Conservation (phyloP, 2,329 filamentous ascomycete genomes). For the Hymenoscyphus salicellus region DNA sequence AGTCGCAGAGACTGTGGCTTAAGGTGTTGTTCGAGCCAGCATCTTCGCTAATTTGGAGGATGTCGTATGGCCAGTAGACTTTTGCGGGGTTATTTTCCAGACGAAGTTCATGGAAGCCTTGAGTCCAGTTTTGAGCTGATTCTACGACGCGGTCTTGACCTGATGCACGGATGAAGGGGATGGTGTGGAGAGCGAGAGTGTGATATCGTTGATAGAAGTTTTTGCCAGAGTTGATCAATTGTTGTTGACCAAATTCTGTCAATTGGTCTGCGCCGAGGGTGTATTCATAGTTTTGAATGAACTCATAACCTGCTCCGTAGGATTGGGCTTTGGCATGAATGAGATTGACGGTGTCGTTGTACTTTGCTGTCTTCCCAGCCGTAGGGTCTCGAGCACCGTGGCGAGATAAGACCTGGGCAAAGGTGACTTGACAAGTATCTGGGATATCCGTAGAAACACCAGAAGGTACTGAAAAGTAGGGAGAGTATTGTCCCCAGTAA, state of each 20-base stretch:
- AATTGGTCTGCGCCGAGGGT: constrained; percentile 67
- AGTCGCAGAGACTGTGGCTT: constrained; percentile 67
- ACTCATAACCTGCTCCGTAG: constrained; percentile 64
- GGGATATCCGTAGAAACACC: constrained; percentile 60
- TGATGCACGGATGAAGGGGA: constrained; percentile 71
- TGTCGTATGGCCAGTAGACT: constrained; percentile 46
- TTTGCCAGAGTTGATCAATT: constrained; percentile 71
- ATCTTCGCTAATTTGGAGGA: constrained; percentile 69
- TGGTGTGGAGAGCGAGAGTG: constrained; percentile 52
- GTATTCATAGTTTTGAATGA: constrained; percentile 71
- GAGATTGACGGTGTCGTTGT: constrained; percentile 60
- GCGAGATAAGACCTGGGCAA: constrained; percentile 76
- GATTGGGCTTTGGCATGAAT: constrained; percentile 57
- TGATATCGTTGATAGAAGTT: constrained; percentile 75
- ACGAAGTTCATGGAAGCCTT: constrained; percentile 62
- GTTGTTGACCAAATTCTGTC: constrained; percentile 63
- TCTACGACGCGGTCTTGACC: constrained; percentile 68
- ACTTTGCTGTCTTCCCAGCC: constrained; percentile 58
- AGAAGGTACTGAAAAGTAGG: constrained; percentile 74
- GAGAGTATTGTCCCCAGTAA: constrained; percentile 82
- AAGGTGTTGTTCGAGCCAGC: constrained; percentile 74
- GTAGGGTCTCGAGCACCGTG: constrained; percentile 86
- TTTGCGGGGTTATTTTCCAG: constrained; percentile 40
- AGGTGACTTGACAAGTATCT: constrained; percentile 67
- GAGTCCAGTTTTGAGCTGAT: constrained; percentile 72